Base-by-base conservation (phyloP, 2,329 filamentous ascomycete genomes). In the Arthroderma uncinatum region DNA sequence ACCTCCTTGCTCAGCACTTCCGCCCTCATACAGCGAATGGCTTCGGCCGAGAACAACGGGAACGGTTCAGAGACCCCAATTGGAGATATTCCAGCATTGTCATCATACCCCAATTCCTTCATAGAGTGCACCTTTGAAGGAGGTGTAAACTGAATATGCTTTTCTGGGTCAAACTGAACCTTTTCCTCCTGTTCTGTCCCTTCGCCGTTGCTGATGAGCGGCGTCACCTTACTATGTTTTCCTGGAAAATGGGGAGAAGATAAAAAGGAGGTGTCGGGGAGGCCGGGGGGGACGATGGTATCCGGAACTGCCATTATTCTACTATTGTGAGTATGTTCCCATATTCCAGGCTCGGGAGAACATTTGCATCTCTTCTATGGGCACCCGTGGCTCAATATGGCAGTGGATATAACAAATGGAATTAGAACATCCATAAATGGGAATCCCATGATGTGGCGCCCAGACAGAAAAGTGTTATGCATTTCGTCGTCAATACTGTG, bases 1-100 rank as follows among this genome's bases (percentile, higher is more conserved):
- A 85, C 80, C 37, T 79, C 74, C 0, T 79, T 73, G 50, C 76
- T 77, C 39, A 85, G 72, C n/a, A 85, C 76, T 66, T 87, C 83
- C 2, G 71, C 70, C 56, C 84, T 76, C 77, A 86, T 85, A 54
- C 78, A 76, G 64, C 78, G 70, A 54, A 86, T 75, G 1, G 83
- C 82, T 50, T 84, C 81, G 33, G 75, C 65, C 9, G 79, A 80
- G 68, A 86, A 86, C 23, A 86, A 74, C 2, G 75, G 74, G 66
- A 86, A 86, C 0, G 83, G 82, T 58, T 85, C 79, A 0, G 82
- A 84, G 54, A 84, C 82, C 10, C 82, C 84, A 53, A 82, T 73
- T 0, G 77, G 77, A 1, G 84, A 86, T 25, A 86, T 75, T 3
- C 82, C 83, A 53, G 72, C 74, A 57, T 76, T 74, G 36, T 80